These are phyloP conservation scores for Alectoria sarmentosa DNA, from an alignment of 495 filamentous ascomycete species.

Conservation along the genomic window DNA sequence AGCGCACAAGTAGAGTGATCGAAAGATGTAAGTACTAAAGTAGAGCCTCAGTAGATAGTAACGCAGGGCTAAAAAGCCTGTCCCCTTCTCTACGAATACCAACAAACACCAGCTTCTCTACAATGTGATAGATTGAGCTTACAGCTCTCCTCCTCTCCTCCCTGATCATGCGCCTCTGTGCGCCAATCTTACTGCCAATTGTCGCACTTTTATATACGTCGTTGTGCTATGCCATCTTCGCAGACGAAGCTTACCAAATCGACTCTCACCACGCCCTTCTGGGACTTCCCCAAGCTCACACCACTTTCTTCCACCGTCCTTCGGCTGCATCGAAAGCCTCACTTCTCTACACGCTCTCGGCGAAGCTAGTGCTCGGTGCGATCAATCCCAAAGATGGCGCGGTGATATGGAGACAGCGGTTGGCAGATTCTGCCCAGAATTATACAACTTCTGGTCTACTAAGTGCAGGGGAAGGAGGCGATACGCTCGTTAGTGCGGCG, in stretches of 20 bases:
- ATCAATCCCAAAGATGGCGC: slow-evolving; percentile 81
- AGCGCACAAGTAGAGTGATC: too few species aligned
- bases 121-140: slow-evolving; percentile 8
- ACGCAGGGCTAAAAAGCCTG: too few species aligned
- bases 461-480: slow-evolving; percentile 64
- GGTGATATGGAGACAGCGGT: slow-evolving; percentile 77
- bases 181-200: slow-evolving; percentile 11
- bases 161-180: slow-evolving; percentile 25
- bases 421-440: slow-evolving; percentile 37
- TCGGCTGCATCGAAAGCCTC: slow-evolving; percentile 73
- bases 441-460: slow-evolving; percentile 46
- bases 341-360: slow-evolving; percentile 83
- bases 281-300: slow-evolving; percentile 68
- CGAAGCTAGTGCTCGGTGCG: slow-evolving; percentile 73
- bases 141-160: neutral
- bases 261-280: slow-evolving; percentile 92
- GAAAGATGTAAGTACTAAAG: too few species aligned
- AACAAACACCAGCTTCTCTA: too few species aligned
- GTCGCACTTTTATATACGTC: slow-evolving; percentile 28
- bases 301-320: slow-evolving; percentile 93
- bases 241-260: slow-evolving; percentile 83
- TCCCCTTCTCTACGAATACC: too few species aligned
- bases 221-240: slow-evolving; percentile 60
- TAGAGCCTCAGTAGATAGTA: too few species aligned
- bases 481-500: slow-evolving; percentile 63